Evolutionary conservation across 2,329 filamentous ascomycete species (phyloP), one percentile per base, ranked within the genome.

Genomic region (Hypoxylon sp.): DNA sequence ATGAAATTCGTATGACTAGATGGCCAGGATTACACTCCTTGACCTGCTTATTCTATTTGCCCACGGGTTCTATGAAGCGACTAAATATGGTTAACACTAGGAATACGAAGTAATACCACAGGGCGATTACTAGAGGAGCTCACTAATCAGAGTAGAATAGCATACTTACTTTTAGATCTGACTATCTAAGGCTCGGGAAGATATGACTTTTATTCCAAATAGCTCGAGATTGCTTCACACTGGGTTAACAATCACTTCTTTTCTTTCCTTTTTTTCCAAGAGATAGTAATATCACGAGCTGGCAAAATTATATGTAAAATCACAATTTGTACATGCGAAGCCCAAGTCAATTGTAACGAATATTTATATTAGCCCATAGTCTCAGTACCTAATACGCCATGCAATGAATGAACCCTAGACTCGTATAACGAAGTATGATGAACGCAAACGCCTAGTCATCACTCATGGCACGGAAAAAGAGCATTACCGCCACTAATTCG

Each of bases 361-460:
- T 62, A 63, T 50, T 56, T 69, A 65, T 69, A 68, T 65, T 62
- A 67, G 44, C 53, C 67, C 62, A 52, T 58, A 61, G 62, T 48
- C 50, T 47, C 54, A 51, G 13, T 50, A 58, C 55, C 55, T 58
- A 58, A 64, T 67, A 71, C 70, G 68, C 72, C 72, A 69, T 73
- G 72, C 72, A 42, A 73, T 71, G 62, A 42, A 73, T 71, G 62
- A 59, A 64, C 52, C 68, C 65, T 39, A 19, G 52, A 35, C 42
- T 42, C 58, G 13, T 48, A 50, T n/a, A 55, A 58, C 39, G 58
- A 64, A 67, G 17, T 65, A 68, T 47, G 61, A 68, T 51, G 52
- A 68, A 58, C 54, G 61, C 46, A 57, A 73, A 72, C 71, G 69
- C 71, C 71, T 60, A 44, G 55, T 72, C 67, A 62, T 70, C 46